Evolutionary conservation across 2,329 filamentous ascomycete genomes (phyloP), one percentile per base, ranked within the genome.

Genomic region (Exophiala lecanii-corni): DNA sequence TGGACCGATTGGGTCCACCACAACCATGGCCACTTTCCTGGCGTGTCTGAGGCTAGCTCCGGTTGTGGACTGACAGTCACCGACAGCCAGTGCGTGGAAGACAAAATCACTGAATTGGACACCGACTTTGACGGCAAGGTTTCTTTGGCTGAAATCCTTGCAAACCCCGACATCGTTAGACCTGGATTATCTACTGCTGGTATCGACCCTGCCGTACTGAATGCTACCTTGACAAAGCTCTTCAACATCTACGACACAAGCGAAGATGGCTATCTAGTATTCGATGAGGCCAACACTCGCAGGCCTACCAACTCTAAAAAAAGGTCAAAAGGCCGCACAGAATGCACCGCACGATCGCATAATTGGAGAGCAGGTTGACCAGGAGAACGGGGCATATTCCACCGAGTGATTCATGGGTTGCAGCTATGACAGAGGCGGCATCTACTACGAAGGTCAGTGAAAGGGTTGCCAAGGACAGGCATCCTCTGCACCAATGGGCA

Each of bases 231-330:
- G 37, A 39, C 37, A 16, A 7, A 30, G 23, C 37, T 39, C 23
- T 39, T 39, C 37, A 15, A 39, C n/a, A 39, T 31, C 25, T 39
- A 18, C 6, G 37, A 39, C 19, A 39, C 37, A 6, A 31, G 17
- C 25, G 4, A 39, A 17, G 25, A 39, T 32, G 37, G 37, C 10
- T 30, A 39, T 32, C 15, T 39, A 3, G 25, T 15, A 3, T 25
- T 31, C 17, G 37, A 16, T 17, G 37, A 39, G 25, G 37, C 37
- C 20, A 26, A 17, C 6, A 25, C 36, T 17, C 36, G 10, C 2
- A 20, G 30, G 23, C 23, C 23, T 12, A 12, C 23, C 23, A 26
- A 26, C 6, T 7, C 12, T 12, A 7, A 26, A 12, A 26, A 26
- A 12, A 26, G 12, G 23, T 12, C 23, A 26, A 26, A 12, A 26